These are phyloP conservation scores for Canavalia ensiformis DNA, from an alignment of 306 rosid genomes.

Conservation along the genomic window DNA sequence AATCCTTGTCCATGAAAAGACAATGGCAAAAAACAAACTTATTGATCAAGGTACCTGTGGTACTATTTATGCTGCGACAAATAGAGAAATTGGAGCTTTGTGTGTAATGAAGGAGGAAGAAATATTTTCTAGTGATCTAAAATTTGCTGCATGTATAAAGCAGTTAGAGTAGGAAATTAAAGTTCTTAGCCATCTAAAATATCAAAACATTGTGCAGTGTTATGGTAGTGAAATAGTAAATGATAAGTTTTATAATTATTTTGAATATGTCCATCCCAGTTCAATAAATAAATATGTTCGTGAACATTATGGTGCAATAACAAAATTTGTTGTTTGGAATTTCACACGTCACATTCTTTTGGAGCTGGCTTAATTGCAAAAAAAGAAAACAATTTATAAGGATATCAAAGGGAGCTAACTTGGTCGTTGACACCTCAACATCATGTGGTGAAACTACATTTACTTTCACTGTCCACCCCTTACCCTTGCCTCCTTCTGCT, in stretches of 20 bases:
- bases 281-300: conserved; percentile 92
- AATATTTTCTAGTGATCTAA: conserved; percentile 85
- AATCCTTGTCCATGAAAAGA: conserved; percentile 65
- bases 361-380: conserved; percentile 93
- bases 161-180: conserved; percentile 98
- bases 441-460: too few relatives aligned
- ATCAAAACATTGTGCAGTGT: conserved; percentile 94
- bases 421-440: too few relatives aligned
- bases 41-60: conserved; percentile 98
- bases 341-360: conserved; percentile 95
- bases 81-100: conserved; percentile 94
- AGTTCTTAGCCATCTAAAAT: conserved; percentile 86
- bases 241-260: conserved; percentile 81
- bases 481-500: too few relatives aligned
- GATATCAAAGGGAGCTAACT: too few relatives aligned
- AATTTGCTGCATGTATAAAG: conserved; percentile 87
- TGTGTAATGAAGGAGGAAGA: conserved; percentile 99
- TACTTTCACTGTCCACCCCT: too few relatives aligned
- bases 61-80: conserved; percentile 91
- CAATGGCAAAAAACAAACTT: conserved; percentile 96
- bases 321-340: conserved; percentile 90
- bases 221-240: conserved; percentile 93
- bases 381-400: conserved; percentile 92
- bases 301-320: conserved; percentile 94
- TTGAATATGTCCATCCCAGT: conserved; percentile 96